Base-by-base conservation (phyloP, 768 basidiomycete genomes). In the Cubamyces lactineus region DNA sequence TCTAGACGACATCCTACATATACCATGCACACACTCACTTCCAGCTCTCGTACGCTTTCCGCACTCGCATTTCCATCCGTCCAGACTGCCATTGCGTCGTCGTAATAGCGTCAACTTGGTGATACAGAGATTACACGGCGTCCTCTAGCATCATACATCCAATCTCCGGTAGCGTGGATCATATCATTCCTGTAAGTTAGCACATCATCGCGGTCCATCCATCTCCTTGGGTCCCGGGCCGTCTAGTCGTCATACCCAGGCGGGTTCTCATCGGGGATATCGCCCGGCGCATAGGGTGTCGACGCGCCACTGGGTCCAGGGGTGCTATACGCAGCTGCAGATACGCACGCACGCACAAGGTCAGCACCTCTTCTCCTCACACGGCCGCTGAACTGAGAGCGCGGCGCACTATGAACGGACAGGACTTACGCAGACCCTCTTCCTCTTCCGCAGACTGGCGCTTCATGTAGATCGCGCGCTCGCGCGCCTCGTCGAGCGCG, bases 401-500 rank as follows among this genome's bases (percentile, higher is more conserved):
- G 34, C 34, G 34, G 34, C 34, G 34, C 34, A 34, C 34, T 11
- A 34, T 9, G n/a, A 40, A 11, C 39, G 2, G 2, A 40, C 12
- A 21, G 28, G 15, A 83, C 88, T 65, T 68, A 89, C 88, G 88
- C 39, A 86, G 75, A 2, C 81, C 81, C 55, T 88, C 86, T 54
- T 85, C 82, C 17, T 86, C 83, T 50, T 85, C 84, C 15, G 68
- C 69, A 49, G 76, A 74, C 71, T 86, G 85, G 49, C 88, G 77
- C 71, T 79, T 86, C 90, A 91, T 91, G 67, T 87, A 90, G 53
- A 91, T 84, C 16, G 85, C 85, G 49, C 83, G 77, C 75, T 92
- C 90, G 53, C 91, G 82, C 38, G 88, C 84, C 79, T 92, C 92
- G 76, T 91, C 89, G 54, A 94, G 74, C 24, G 84, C 72, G 50